Evolutionary conservation across 1,139 yeast genomes (phyloP).

Genomic region (Taphrina wiesneri): DNA sequence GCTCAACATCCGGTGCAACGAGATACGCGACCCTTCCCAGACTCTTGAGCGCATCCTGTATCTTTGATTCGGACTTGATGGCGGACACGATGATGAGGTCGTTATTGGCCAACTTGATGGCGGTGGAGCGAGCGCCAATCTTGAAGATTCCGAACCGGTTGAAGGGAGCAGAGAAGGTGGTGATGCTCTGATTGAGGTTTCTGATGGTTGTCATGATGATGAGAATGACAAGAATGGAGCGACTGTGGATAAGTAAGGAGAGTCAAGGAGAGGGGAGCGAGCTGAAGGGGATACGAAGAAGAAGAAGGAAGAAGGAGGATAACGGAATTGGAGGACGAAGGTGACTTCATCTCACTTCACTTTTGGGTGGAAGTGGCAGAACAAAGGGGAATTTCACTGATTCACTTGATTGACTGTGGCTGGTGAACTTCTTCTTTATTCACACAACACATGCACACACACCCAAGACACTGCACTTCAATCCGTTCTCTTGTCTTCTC

Average conservation of each 20-base stretch:
- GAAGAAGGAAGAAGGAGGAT: not conserved
- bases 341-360: no score
- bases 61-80: constrained; percentile 49
- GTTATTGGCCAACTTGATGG: constrained; percentile 48
- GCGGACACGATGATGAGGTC: constrained; percentile 58
- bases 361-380: no score
- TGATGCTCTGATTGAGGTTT: constrained; percentile 26
- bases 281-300: not conserved
- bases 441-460: no score
- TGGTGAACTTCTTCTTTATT: no score
- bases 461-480: no score
- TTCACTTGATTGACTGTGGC: no score
- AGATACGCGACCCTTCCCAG: constrained; percentile 42
- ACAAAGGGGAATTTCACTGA: no score
- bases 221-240: not conserved
- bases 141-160: constrained; percentile 49
- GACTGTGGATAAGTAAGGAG: not conserved
- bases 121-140: constrained; percentile 65
- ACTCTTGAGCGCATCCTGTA: constrained; percentile 12
- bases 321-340: no score
- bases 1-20: constrained; percentile 46
- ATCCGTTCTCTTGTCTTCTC: no score
- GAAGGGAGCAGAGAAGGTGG: constrained; percentile 41
- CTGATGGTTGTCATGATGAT: constrained; percentile 28
- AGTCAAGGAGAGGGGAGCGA: not conserved